Percentiles rank a stretch among this genome's conserved stretches.
phyloP scores from a whole-genome alignment of 495 filamentous ascomycete genomes.

The Penicillium manginii region DNA sequence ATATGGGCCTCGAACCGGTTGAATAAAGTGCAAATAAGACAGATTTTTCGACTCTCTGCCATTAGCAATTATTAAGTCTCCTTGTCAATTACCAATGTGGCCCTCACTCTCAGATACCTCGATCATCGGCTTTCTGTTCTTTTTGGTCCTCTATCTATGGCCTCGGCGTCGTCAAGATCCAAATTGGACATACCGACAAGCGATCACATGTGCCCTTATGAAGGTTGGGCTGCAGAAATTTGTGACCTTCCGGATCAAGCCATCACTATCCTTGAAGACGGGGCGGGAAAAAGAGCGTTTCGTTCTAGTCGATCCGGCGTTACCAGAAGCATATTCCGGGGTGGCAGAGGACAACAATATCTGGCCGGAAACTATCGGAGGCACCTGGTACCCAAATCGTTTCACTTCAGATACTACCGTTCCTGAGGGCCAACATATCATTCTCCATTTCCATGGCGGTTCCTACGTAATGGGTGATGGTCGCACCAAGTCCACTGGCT shows the following conservation, averaged over 20 bases:
- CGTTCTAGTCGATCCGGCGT: slow-evolving; percentile 20
- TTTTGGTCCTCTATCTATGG: slow-evolving; percentile 11
- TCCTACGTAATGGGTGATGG: slow-evolving; percentile 23
- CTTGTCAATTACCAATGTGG: neutral
- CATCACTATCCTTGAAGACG: slow-evolving; percentile 13
- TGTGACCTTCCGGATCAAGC: slow-evolving; percentile 7
- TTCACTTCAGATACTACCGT: slow-evolving; percentile 11
- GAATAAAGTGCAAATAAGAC: too few species aligned
- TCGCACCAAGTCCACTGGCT: slow-evolving; percentile 23
- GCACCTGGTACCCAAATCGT: slow-evolving; percentile 39
- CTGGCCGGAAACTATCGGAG: slow-evolving; percentile 36
- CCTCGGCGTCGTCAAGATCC: slow-evolving; percentile 22
- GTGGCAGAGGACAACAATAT: slow-evolving; percentile 24
- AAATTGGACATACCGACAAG: slow-evolving; percentile 31
- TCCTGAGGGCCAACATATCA: slow-evolving; percentile 26
- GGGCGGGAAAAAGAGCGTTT: slow-evolving; percentile 21
- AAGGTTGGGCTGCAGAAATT: slow-evolving; percentile 17
- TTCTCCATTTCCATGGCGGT: slow-evolving; percentile 38
- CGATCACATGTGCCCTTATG: slow-evolving; percentile 16
- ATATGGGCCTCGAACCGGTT: too few species aligned
- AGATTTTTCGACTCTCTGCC: too few species aligned
- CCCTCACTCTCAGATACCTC: slow-evolving; percentile 11
- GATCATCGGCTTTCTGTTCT: slow-evolving; percentile 10
- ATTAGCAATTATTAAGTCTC: too few species aligned
- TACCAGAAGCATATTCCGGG: slow-evolving; percentile 28